Evolutionary conservation across 2,329 filamentous ascomycete genomes (phyloP).

Genomic region (Hirsutella thompsonii): DNA sequence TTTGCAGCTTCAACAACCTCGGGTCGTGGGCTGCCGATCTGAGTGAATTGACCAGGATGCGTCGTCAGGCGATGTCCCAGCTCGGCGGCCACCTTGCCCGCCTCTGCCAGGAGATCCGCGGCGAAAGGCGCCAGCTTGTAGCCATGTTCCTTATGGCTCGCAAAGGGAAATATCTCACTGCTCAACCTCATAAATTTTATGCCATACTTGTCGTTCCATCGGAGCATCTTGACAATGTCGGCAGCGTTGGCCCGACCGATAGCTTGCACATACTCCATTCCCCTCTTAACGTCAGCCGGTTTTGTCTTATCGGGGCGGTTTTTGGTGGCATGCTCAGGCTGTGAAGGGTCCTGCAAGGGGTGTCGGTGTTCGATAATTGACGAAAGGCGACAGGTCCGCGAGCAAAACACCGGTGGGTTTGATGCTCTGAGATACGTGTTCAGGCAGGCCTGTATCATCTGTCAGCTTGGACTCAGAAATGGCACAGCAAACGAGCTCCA

Average conservation of each 20-base stretch:
- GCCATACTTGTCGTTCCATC: slow-evolving; percentile 84
- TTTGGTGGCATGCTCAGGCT: slow-evolving; percentile 71
- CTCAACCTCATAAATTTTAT: slow-evolving; percentile 89
- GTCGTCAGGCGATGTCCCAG: slow-evolving; percentile 77
- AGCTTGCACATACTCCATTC: slow-evolving; percentile 60
- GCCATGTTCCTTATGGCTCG: slow-evolving; percentile 75
- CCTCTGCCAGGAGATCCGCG: slow-evolving; percentile 61
- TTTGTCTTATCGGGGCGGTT: slow-evolving; percentile 71
- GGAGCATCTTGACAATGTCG: slow-evolving; percentile 74
- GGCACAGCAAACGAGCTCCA: background rate
- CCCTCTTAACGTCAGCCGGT: slow-evolving; percentile 51
- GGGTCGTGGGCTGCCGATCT: slow-evolving; percentile 69
- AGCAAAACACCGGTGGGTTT: slow-evolving; percentile 78
- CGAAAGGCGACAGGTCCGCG: slow-evolving; percentile 78
- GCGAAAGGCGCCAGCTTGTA: slow-evolving; percentile 80
- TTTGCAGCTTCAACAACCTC: slow-evolving; percentile 66
- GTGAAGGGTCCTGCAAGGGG: slow-evolving; percentile 60
- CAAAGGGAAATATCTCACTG: slow-evolving; percentile 95
- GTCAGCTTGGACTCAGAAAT: slow-evolving; percentile 1
- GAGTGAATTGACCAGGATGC: slow-evolving; percentile 87
- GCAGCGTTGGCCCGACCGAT: slow-evolving; percentile 71
- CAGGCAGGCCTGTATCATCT: slow-evolving; percentile 57
- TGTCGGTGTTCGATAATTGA: slow-evolving; percentile 85
- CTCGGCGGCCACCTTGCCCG: slow-evolving; percentile 62
- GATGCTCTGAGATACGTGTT: slow-evolving; percentile 81